phyloP scores from a whole-genome alignment of 495 filamentous ascomycete species.

The Tuber microsphaerosporum region DNA sequence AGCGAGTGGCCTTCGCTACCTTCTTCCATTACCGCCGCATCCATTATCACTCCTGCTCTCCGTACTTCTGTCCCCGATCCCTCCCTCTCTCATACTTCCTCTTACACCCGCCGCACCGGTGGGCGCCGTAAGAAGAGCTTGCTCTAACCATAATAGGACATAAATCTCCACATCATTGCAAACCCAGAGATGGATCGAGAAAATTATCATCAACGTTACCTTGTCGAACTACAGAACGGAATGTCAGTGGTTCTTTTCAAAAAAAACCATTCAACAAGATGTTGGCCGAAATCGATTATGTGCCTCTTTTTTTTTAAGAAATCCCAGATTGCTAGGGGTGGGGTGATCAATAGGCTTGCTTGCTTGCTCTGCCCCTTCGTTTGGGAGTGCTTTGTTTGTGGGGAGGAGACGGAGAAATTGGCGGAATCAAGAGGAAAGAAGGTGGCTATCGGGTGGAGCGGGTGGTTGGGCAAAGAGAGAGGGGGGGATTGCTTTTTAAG shows the following conservation, averaged over 20 bases:
- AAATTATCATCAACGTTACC: neutral
- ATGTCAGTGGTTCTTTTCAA: neutral
- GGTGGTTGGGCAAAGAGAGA: neutral
- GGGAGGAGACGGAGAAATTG: neutral
- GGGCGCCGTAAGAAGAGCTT: neutral
- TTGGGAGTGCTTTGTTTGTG: slow-evolving; percentile 3
- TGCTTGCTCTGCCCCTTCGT: neutral
- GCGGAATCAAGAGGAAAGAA: neutral
- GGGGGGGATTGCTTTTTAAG: neutral
- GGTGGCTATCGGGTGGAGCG: neutral
- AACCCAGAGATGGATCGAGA: neutral
- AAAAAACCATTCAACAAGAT: neutral
- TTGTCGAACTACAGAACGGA: neutral
- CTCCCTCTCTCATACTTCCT: neutral
- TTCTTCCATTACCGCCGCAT: neutral
- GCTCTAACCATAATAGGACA: neutral
- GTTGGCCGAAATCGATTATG: slow-evolving; percentile 1
- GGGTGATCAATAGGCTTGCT: neutral
- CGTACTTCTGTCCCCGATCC: neutral
- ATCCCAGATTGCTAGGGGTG: neutral
- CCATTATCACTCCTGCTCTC: neutral
- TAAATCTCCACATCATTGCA: neutral
- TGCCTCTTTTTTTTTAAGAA: slow-evolving; percentile 3
- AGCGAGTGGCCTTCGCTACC: neutral
- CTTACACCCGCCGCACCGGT: neutral